Percentiles rank a stretch among this genome's conserved stretches.
Evolutionary conservation across 192 early-diverging fungal genomes (phyloP).

Genomic region (Podila epicladia): DNA sequence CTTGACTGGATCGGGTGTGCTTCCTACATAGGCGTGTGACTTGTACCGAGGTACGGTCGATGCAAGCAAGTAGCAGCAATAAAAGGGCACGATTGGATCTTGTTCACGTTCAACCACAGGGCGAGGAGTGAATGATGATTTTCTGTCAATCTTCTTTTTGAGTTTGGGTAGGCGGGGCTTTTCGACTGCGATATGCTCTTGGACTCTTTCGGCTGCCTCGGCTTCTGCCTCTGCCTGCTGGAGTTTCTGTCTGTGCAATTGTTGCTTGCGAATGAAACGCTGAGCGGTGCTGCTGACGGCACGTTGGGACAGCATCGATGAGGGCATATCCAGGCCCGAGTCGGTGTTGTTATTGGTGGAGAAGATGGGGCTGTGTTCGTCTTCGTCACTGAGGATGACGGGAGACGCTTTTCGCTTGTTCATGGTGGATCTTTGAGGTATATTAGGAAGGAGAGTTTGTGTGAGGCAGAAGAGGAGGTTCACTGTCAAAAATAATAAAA

Average conservation of each 20-base stretch:
- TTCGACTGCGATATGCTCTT: not conserved
- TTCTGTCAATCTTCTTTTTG: not conserved
- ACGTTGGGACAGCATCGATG: not conserved
- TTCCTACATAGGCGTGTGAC: constrained; percentile 40
- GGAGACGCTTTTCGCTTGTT: not conserved
- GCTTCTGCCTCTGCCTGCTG: not conserved
- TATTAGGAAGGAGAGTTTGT: not conserved
- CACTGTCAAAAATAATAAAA: not conserved
- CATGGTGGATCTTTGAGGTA: not conserved
- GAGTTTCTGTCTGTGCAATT: not conserved
- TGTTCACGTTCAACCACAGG: not conserved
- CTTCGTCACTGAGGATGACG: not conserved
- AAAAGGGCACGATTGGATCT: constrained; percentile 31
- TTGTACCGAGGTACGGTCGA: constrained; percentile 33
- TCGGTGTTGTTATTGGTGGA: not conserved
- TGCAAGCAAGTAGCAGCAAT: constrained; percentile 43
- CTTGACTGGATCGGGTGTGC: constrained; percentile 39
- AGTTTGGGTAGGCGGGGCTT: not conserved
- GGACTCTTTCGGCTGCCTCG: not conserved
- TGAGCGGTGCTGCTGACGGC: not conserved
- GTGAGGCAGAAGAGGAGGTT: not conserved
- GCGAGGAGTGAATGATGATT: too few species aligned
- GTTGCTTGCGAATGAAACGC: not conserved
- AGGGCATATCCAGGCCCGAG: not conserved
- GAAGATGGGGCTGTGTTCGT: not conserved